Evolutionary conservation across 192 early-diverging fungal species (phyloP), one percentile per base, ranked within the genome.

Genomic region (Radiomyces spectabilis): DNA sequence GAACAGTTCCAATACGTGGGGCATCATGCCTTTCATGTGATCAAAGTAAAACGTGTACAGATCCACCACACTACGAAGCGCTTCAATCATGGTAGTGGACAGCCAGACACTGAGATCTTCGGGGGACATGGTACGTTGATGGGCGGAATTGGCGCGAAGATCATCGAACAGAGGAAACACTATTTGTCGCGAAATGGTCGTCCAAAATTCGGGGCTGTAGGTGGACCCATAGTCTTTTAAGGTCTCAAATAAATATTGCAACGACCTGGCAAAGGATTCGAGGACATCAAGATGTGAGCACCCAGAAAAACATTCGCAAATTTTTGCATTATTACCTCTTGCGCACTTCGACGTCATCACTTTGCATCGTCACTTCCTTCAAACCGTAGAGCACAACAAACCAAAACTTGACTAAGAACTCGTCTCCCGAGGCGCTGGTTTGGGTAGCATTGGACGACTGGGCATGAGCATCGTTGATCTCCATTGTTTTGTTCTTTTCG

Each of bases 81-180:
- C 94, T 72, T 92, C 87, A 64, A 97, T 89, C 73, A 97, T 77
- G 12, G 94, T 94, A 7, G 92, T 94, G 12, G 89, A 94, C 38
- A 97, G 76, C 94, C 94, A 97, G 22, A 94, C 80, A 53, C 82
- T 85, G 65, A 93, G 75, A 55, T 97, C 92, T 55, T 94, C 94
- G 33, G 84, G 80, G 32, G 81, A 83, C 15, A 84, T 83, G 49
- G 86, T 85, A 6, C 89, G 83, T 29, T 55, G 50, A 15, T 53
- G 38, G 25, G 60, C 57, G 1, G 65, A 65, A 32, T 71, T 69
- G 12, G 75, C 76, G 25, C 79, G 82, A 46, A 96, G 61, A 59
- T 94, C 91, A 37, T 87, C 85, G 74, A 97, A 97, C 37, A 97
- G 85, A 6, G 90, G 83, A 61, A 94, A 97, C 7, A 97, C 81